Base-by-base conservation (phyloP, 345 rosid species). In the Laguncularia racemosa region DNA sequence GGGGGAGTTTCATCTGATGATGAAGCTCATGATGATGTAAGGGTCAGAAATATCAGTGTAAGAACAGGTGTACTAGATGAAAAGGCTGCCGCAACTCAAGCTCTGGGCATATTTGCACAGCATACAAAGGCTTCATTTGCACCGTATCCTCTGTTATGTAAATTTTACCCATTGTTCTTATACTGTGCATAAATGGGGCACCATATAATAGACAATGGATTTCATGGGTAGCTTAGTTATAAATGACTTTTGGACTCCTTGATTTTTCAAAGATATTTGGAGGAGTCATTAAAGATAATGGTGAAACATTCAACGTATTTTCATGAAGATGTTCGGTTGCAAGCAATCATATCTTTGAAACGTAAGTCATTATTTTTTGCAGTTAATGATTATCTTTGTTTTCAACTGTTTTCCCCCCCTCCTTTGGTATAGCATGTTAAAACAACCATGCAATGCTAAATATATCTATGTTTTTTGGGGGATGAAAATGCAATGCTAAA, bases 51-150 rank as follows among this genome's bases (percentile, higher is more conserved):
- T 69, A 88, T 95, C 68, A 90, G 99, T 60, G 71, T 95, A 67
- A 81, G 99, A 76, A 95, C 99, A 23, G 99, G 99, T 66, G 92
- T 95, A 44, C 68, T 95, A 65, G 99, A 95, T 75, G 99, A 95
- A 81, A 95, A 95, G 83, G 99, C 99, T 55, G 97, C 99, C 69
- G 99, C 99, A 62, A 95, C 95, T 70, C 99, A 95, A 81, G 95
- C 97, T 28, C 82, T 95, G 76, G 99, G 99, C 68, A 71, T 95
- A 53, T 88, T 90, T 84, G 96, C 99, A 9, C 83, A 84, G 57
- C 97, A 88, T 68, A 90, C 97, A 38, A 88, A 90, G 73, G 62
- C 68, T 74, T 66, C 82, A 64, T 95, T 56, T 77, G 85, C 89
- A 45, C 91, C 84, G 99, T 90, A 95, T 95, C 97, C 99, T 76